These are phyloP conservation scores for Bipolaris cookei DNA, from an alignment of 2,329 filamentous ascomycete genomes.

Conservation along the genomic window DNA sequence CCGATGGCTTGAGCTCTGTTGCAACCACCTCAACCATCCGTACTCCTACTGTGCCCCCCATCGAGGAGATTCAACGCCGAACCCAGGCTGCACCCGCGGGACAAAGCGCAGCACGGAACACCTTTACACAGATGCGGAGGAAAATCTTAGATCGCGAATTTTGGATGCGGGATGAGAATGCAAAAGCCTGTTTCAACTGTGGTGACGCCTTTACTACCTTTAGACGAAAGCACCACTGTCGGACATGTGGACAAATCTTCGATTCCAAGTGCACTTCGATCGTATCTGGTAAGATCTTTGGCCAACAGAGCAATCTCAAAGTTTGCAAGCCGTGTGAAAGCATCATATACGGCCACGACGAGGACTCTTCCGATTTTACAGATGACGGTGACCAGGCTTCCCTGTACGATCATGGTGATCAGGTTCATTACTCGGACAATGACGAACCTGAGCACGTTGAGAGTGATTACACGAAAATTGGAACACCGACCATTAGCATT, in stretches of 20 bases:
- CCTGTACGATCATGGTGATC: constrained; percentile 53
- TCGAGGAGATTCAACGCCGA: constrained; percentile 40
- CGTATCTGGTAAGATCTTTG: constrained; percentile 87
- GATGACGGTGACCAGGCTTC: constrained; percentile 73
- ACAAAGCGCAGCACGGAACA: constrained; percentile 50
- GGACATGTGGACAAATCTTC: constrained; percentile 96
- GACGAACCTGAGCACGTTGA: constrained; percentile 38
- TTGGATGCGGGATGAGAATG: constrained; percentile 99
- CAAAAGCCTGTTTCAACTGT: constrained; percentile 95
- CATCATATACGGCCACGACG: constrained; percentile 88
- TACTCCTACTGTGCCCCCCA: constrained; percentile 38
- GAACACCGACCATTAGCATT: constrained; percentile 68
- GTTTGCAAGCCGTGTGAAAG: constrained; percentile 93
- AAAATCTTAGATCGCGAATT: constrained; percentile 94
- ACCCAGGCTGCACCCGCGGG: constrained; percentile 28
- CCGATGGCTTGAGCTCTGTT: constrained; percentile 52
- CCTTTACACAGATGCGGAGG: constrained; percentile 70
- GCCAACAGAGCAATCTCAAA: constrained; percentile 80
- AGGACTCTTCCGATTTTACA: constrained; percentile 90
- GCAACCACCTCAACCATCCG: constrained; percentile 44
- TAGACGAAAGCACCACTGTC: constrained; percentile 93
- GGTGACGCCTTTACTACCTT: constrained; percentile 91
- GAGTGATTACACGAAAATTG: constrained; percentile 52
- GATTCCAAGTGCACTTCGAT: constrained; percentile 94
- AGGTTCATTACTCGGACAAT: constrained; percentile 27